Base-by-base conservation (phyloP, 495 filamentous ascomycete genomes). In the Xylaria nigripes region DNA sequence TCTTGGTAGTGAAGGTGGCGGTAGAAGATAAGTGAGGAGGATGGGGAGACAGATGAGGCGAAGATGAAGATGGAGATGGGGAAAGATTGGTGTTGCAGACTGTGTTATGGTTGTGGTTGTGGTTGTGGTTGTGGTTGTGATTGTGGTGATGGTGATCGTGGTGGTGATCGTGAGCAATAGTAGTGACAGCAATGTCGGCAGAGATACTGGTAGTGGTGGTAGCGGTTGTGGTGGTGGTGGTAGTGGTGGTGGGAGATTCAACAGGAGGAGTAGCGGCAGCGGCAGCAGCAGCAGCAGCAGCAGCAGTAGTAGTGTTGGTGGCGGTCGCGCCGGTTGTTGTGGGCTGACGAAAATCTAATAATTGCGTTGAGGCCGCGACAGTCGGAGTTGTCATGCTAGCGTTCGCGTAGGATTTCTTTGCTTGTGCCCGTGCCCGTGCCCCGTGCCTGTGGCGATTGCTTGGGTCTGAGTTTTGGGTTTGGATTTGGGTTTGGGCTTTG, bases 321-420 rank as follows among this genome's bases (percentile, higher is more conserved):
- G 43, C 23, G 21, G 43, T 24, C 9, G 9, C 16, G 21, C 10
- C 29, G 46, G 24, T 38, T 13, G 53, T n/a, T 50, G 61, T 52
- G 59, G 64, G 64, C 64, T 64, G 60, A 67, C 59, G 61, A 62
- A 64, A 67, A 62, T 67, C 61, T 64, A 67, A 60, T 49, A 67
- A 60, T 49, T 62, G 59, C 43, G 54, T 64, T 42, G 58, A 57
- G 38, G 61, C 45, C 59, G 64, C 55, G 52, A 60, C 47, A 44
- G 59, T 64, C 57, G 62, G 62, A 60, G 63, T 59, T 50, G 60
- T 61, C 50, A 50, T 53, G 53, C 54, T 56, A 48, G 52, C 54
- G 49, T 36, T 45, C 54, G 44, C 44, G 42, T 32, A 23, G 48
- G 29, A 34, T 56, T 21, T 8, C 48, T 9, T 36, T 54, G 41